Evolutionary conservation across 2,329 filamentous ascomycete genomes (phyloP).

Genomic region (Monosporascus sp.): DNA sequence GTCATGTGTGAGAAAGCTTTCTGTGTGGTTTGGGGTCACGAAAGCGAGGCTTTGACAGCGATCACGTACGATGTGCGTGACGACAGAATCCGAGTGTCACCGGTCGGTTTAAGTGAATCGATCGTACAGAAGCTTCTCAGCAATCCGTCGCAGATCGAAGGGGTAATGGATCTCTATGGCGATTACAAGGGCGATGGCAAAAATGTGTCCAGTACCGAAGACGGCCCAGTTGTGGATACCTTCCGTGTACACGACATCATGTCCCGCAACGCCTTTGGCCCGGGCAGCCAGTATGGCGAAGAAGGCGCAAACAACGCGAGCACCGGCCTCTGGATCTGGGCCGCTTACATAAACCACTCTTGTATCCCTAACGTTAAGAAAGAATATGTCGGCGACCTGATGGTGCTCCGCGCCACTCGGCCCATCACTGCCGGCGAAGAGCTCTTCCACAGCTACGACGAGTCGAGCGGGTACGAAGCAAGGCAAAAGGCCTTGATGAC

Average conservation of each 20-base stretch:
- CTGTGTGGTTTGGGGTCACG: slow-evolving; percentile 26
- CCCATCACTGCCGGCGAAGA: slow-evolving; percentile 30
- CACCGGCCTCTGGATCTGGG: slow-evolving; percentile 33
- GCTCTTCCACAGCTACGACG: slow-evolving; percentile 28
- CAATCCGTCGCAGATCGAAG: slow-evolving; percentile 20
- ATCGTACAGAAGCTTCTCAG: slow-evolving; percentile 21
- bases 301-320: slow-evolving; percentile 27
- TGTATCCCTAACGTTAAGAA: slow-evolving; percentile 32
- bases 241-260: slow-evolving; percentile 30
- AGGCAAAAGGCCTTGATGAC: slow-evolving; percentile 14
- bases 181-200: slow-evolving; percentile 21
- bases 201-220: slow-evolving; percentile 18
- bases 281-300: slow-evolving; percentile 20
- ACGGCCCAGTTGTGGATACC: slow-evolving; percentile 22
- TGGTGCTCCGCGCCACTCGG: slow-evolving; percentile 31
- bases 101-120: slow-evolving; percentile 25
- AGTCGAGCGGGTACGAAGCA: slow-evolving; percentile 18
- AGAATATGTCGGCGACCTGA: slow-evolving; percentile 34
- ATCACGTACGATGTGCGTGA: slow-evolving; percentile 28
- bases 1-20: slow-evolving; percentile 33
- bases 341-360: slow-evolving; percentile 38
- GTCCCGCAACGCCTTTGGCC: slow-evolving; percentile 29
- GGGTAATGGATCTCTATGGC: slow-evolving; percentile 19
- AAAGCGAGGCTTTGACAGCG: slow-evolving; percentile 22
- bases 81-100: slow-evolving; percentile 24